Evolutionary conservation across 2,329 filamentous ascomycete genomes (phyloP).

Genomic region (Scedosporium boydii): DNA sequence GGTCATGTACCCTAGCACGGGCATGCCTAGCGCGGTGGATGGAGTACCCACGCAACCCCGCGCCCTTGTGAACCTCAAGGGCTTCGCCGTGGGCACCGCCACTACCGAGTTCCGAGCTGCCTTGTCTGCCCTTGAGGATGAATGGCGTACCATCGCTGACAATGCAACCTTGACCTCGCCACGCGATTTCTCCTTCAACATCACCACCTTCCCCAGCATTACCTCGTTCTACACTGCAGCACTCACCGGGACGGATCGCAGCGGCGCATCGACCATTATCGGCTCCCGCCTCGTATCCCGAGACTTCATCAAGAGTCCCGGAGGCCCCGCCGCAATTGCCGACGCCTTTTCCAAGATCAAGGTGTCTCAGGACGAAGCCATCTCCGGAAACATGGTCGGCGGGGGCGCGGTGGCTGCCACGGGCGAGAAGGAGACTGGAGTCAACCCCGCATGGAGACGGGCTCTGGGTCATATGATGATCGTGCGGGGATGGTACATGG

Average conservation of each 20-base stretch:
- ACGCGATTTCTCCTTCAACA: constrained; percentile 34
- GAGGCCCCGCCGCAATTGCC: constrained; percentile 23
- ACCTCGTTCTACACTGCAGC: constrained; percentile 6
- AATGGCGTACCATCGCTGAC: constrained; percentile 18
- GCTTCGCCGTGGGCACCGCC: not conserved
- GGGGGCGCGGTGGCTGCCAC: constrained; percentile 22
- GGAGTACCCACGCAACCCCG: not conserved
- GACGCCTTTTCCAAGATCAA: constrained; percentile 20
- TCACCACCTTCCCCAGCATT: constrained; percentile 28
- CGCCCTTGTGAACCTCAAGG: not conserved
- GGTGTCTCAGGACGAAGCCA: constrained; percentile 9
- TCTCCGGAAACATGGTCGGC: constrained; percentile 19
- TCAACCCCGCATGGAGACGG: constrained; percentile 27
- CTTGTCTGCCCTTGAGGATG: constrained; percentile 4
- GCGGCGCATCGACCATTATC: not conserved
- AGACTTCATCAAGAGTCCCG: constrained; percentile 20
- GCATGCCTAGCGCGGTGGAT: not conserved
- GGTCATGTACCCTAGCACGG: not conserved
- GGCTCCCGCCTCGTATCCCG: constrained; percentile 26
- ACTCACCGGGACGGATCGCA: not conserved
- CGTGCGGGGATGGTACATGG: not conserved
- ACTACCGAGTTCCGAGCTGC: not conserved
- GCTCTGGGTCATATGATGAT: constrained; percentile 19
- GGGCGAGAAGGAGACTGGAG: constrained; percentile 17
- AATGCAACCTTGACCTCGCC: constrained; percentile 28